Evolutionary conservation across 495 filamentous ascomycete genomes (phyloP), one percentile per base, ranked within the genome.

Genomic region (Hypomontagnella submonticulosa): DNA sequence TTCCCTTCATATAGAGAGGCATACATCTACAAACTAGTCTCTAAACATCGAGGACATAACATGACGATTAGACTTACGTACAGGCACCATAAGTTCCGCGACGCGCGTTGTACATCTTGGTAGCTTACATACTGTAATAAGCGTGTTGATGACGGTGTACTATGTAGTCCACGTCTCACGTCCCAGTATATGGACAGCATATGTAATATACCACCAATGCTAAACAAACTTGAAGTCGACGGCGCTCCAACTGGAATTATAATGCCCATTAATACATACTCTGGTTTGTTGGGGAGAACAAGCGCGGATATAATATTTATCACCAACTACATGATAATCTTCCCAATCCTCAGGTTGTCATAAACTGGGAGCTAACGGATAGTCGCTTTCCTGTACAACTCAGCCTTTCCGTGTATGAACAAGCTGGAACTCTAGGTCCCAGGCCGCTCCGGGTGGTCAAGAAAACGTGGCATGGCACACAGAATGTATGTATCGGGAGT

Each of bases 381-480:
- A 58, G 34, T 51, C 48, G 53, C 57, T n/a, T 47, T 37, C 23
- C 10, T 54, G 64, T 62, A 30, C 38, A 9, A 67, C 64, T 34
- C 20, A 8, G 34, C 4, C 42, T 18, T 46, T 19, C 54, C 15
- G 37, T 66, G 42, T 4, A 50, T 18, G 44, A 41, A 38, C 4
- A 50, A 42, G 55, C 56, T 66, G 48, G 55, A 64, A 53, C 32
- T 43, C 38, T 23, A 16, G 12, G 20, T 16, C 18, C 30, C 10
- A 56, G 20, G 30, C 40, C 27, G 19, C 40, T 60, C 48, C 53
- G 32, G 51, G 36, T 49, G 41, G 40, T 61, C 19, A 48, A 49
- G 50, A 67, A 67, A 67, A 67, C 64, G 64, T 67, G 58, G 58
- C 41, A 62, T 58, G 47, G 51, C 47, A 44, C 42, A 54, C 52